A percentile compares a stretch with the other conserved stretches of the same genome.
Conservation (phyloP, 1,284 basidiomycete species). For the Tylopilus sp. region DNA sequence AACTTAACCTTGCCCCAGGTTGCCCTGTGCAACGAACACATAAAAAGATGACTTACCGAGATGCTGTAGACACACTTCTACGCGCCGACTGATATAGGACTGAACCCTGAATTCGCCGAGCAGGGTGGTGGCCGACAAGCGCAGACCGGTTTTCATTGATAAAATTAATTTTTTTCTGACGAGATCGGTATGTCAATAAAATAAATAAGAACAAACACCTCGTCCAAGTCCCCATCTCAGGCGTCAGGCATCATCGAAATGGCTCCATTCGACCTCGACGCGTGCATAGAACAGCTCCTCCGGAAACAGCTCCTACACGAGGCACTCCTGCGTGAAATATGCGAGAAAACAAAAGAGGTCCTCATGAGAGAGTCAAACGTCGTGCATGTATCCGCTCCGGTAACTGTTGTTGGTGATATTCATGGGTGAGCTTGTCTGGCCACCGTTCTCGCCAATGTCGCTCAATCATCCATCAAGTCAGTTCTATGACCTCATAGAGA, state of each 20-base stretch:
- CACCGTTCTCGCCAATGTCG: conserved; percentile 12
- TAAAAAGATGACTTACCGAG: conserved; percentile 15
- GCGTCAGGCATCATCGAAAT: conserved; percentile 40
- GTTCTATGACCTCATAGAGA: conserved; percentile 99
- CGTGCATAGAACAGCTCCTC: conserved; percentile 87
- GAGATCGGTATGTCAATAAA: conserved; percentile 11
- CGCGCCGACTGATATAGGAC: conserved; percentile 17
- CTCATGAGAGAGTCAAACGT: conserved; percentile 99
- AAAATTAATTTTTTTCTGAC: conserved; percentile 11
- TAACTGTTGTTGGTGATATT: conserved; percentile 98
- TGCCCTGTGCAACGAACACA: conserved; percentile 14
- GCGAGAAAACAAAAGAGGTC: conserved; percentile 97
- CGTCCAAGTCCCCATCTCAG: conserved; percentile 10
- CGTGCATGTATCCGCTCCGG: conserved; percentile 95
- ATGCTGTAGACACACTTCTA: conserved; percentile 15
- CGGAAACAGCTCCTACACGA: conserved; percentile 92
- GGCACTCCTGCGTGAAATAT: conserved; percentile 90
- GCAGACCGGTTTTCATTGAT: conserved; percentile 6
- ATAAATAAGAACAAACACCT: conserved; percentile 40
- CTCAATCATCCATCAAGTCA: conserved; percentile 60
- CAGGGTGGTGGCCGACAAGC: background rate
- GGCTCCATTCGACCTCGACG: conserved; percentile 94
- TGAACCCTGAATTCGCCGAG: conserved; percentile 19
- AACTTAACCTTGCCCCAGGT: conserved; percentile 33
- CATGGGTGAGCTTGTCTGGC: conserved; percentile 74